These are phyloP conservation scores for Colletotrichum spinosum DNA, from an alignment of 2,329 filamentous ascomycete genomes.

Conservation along the genomic window DNA sequence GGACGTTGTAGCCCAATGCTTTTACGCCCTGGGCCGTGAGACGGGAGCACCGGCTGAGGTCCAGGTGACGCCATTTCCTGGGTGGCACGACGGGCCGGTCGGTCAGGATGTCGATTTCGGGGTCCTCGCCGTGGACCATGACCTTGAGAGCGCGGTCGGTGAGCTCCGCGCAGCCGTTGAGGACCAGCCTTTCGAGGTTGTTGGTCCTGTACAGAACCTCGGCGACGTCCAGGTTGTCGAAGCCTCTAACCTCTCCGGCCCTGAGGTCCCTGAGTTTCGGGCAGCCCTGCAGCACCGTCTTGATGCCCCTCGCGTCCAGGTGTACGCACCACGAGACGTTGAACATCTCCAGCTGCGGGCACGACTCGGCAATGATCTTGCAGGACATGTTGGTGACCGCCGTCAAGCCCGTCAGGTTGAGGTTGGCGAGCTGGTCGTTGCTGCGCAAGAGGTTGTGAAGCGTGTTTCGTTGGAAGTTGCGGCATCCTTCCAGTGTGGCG, in stretches of 20 bases:
- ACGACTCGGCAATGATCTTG: conserved; percentile 85
- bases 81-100: conserved; percentile 80
- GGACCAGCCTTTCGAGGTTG: conserved; percentile 81
- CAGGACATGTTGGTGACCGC: conserved; percentile 87
- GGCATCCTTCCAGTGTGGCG: conserved; percentile 89
- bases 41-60: conserved; percentile 81
- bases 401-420: conserved; percentile 86
- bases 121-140: conserved; percentile 81
- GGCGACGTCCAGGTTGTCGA: conserved; percentile 79
- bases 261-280: conserved; percentile 80
- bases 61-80: conserved; percentile 84
- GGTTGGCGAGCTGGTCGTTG: conserved; percentile 82
- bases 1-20: conserved; percentile 78
- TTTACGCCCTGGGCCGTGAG: conserved; percentile 81
- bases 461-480: conserved; percentile 82
- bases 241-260: conserved; percentile 84
- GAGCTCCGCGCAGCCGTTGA: conserved; percentile 84
- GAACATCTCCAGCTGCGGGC: conserved; percentile 82
- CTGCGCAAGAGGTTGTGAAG: conserved; percentile 80
- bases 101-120: conserved; percentile 84
- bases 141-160: conserved; percentile 78
- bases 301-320: conserved; percentile 82
- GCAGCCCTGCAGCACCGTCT: conserved; percentile 78
- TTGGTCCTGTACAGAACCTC: conserved; percentile 82
- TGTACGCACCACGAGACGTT: conserved; percentile 95